Conservation (phyloP, 2,329 filamentous ascomycete genomes). For the Zalaria sp. region DNA sequence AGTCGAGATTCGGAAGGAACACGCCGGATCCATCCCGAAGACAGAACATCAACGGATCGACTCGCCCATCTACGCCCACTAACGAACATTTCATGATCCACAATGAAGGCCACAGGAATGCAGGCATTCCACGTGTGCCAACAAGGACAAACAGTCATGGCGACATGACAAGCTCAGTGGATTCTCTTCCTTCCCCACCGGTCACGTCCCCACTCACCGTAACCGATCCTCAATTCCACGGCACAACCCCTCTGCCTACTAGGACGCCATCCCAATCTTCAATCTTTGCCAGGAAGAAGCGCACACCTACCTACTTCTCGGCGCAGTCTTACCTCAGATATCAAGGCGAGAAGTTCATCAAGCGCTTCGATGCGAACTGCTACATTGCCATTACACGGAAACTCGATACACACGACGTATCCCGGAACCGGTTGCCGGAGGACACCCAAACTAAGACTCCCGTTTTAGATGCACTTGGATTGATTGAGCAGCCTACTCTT, state of each 20-base stretch:
- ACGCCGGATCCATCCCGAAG: slow-evolving; percentile 71
- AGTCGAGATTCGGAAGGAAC: slow-evolving; percentile 87
- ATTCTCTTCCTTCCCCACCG: slow-evolving; percentile 10
- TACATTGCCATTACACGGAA: slow-evolving; percentile 98
- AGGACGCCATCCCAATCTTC: slow-evolving; percentile 6
- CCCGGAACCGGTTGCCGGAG: slow-evolving; percentile 46
- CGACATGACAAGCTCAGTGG: slow-evolving; percentile 10
- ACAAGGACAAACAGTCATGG: slow-evolving; percentile 19
- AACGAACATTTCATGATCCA: slow-evolving; percentile 38
- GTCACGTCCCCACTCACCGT: slow-evolving; percentile 10
- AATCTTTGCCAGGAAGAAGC: slow-evolving; percentile 21
- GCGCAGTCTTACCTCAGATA: slow-evolving; percentile 96
- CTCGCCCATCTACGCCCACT: slow-evolving; percentile 28
- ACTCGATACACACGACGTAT: slow-evolving; percentile 92
- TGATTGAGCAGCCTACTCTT: slow-evolving; percentile 79
- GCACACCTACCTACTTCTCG: slow-evolving; percentile 71
- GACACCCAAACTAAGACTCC: slow-evolving; percentile 24
- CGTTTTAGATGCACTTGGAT: slow-evolving; percentile 59
- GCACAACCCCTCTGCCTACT: slow-evolving; percentile 21
- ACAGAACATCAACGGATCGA: slow-evolving; percentile 62
- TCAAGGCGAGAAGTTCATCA: slow-evolving; percentile 92
- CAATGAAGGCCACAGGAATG: slow-evolving; percentile 36
- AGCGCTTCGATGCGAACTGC: slow-evolving; percentile 94
- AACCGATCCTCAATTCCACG: slow-evolving; percentile 33
- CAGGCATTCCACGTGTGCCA: slow-evolving; percentile 28